Conservation (phyloP, 306 rosid genomes). For the Oxytropis ochrocephala region DNA sequence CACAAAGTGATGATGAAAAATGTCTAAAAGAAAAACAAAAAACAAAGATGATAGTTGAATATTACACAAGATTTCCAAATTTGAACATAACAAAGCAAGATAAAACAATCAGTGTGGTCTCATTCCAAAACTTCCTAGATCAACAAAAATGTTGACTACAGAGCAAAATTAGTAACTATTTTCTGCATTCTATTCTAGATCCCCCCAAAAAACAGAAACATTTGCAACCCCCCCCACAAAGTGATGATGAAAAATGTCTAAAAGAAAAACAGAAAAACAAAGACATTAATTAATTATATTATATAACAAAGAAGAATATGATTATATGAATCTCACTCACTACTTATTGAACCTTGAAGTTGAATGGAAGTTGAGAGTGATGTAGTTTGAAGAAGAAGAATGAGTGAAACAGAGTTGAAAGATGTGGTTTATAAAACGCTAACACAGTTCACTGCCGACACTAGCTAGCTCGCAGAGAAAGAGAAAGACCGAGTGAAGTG, state of each 20-base stretch:
- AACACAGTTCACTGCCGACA: conserved; percentile 4
- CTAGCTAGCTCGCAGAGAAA: background rate
- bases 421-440: background rate
- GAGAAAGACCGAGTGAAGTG: background rate
- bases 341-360: conserved; percentile 18
- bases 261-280: background rate
- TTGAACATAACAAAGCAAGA: background rate
- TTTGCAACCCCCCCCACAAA: background rate
- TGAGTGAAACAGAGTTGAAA: background rate
- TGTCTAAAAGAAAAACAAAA: background rate
- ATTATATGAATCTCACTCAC: background rate
- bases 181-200: background rate
- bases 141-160: background rate
- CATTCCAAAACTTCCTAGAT: background rate
- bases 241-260: background rate
- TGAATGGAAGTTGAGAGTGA: background rate
- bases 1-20: background rate
- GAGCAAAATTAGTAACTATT: background rate
- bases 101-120: conserved; percentile 1
- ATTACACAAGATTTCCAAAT: background rate
- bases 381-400: background rate
- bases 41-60: no score
- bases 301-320: background rate
- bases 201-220: background rate
- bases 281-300: background rate